phyloP scores from a whole-genome alignment of 805 yeast species.

The Lipomyces yamadae region DNA sequence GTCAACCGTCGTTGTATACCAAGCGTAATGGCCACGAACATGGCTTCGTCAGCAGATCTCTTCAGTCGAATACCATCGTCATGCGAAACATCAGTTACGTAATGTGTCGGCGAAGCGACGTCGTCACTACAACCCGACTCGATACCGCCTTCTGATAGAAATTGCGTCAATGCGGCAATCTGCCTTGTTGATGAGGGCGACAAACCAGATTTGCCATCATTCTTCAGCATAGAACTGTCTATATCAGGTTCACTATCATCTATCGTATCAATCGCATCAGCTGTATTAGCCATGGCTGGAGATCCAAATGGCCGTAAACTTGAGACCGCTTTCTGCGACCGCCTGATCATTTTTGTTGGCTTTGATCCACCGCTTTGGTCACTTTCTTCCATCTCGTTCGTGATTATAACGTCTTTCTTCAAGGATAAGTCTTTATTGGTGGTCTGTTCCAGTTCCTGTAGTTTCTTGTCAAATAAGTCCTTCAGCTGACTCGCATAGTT shows the following conservation, averaged over 20 bases:
- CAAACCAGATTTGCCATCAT: not conserved
- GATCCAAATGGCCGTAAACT: conserved; percentile 28
- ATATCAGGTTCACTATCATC: conserved; percentile 23
- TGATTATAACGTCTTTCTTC: conserved; percentile 21
- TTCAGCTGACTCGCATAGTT: conserved; percentile 9
- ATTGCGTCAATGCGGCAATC: not conserved
- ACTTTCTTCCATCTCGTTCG: conserved; percentile 24
- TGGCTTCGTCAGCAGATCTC: conserved; percentile 22
- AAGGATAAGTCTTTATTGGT: not conserved
- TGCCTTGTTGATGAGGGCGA: not conserved
- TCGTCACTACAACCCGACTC: not conserved
- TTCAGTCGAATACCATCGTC: conserved; percentile 15
- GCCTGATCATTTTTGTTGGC: conserved; percentile 6
- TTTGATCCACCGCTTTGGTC: not conserved
- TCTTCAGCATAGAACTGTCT: not conserved
- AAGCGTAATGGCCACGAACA: conserved; percentile 20
- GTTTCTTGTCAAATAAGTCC: conserved; percentile 2
- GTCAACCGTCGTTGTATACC: conserved; percentile 24
- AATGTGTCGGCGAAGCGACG: not conserved
- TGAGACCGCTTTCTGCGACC: conserved; percentile 23
- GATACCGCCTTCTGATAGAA: not conserved
- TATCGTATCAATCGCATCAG: not conserved
- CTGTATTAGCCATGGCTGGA: conserved; percentile 3
- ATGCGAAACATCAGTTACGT: not conserved
- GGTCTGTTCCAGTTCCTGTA: not conserved